Conservation (phyloP, 371 early-diverging fungal species). For the Lichtheimia corymbifera region DNA sequence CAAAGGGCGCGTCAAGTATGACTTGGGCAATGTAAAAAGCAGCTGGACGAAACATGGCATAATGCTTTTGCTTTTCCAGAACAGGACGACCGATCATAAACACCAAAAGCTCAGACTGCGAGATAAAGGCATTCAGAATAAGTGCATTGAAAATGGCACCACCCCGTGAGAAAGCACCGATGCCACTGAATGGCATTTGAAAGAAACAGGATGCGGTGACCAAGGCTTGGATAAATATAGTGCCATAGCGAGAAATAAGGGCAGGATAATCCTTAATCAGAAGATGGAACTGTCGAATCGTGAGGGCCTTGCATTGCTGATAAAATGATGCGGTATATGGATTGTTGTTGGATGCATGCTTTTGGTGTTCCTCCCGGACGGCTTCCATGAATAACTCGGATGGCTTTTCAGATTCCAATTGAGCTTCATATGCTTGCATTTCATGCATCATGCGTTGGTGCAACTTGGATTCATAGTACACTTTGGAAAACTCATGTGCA, state of each 20-base stretch:
- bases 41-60: slow-evolving; percentile 66
- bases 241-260: slow-evolving; percentile 59
- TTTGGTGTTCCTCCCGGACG: slow-evolving; percentile 54
- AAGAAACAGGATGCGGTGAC: slow-evolving; percentile 73
- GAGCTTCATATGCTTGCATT: slow-evolving; percentile 38
- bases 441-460: slow-evolving; percentile 36
- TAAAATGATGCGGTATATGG: slow-evolving; percentile 66
- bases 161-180: slow-evolving; percentile 72
- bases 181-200: slow-evolving; percentile 45
- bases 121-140: slow-evolving; percentile 56
- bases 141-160: slow-evolving; percentile 66
- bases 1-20: slow-evolving; percentile 39
- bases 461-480: slow-evolving; percentile 38
- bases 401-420: slow-evolving; percentile 29
- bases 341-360: slow-evolving; percentile 49
- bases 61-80: slow-evolving; percentile 68
- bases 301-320: slow-evolving; percentile 60
- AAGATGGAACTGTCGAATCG: slow-evolving; percentile 64
- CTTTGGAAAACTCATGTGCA: slow-evolving; percentile 50
- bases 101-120: slow-evolving; percentile 53
- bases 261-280: slow-evolving; percentile 49
- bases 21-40: slow-evolving; percentile 64
- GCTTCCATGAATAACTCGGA: slow-evolving; percentile 52
- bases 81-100: slow-evolving; percentile 60
- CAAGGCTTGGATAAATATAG: slow-evolving; percentile 63